Evolutionary conservation across 306 rosid genomes (phyloP), one percentile per base, ranked within the genome.

Genomic region (Spatholobus suberectus): DNA sequence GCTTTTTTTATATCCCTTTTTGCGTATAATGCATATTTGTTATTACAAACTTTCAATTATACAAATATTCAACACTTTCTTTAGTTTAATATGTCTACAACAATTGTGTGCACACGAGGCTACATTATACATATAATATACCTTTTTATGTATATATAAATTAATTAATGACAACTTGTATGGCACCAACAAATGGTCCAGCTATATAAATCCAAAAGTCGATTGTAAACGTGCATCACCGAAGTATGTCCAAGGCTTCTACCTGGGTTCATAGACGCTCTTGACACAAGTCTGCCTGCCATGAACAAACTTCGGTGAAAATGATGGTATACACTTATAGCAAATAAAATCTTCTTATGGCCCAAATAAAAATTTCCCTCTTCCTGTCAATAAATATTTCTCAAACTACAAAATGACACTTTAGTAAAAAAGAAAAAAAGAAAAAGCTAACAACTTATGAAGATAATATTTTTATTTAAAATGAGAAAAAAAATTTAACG

Each of bases 231-330:
- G 8, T 43, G 70, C 94, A 79, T 82, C 61, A 90, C 75, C 40
- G 91, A 3, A 1, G 97, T 93, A 0, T 94, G 97, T 54, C 96
- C 96, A 52, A 91, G 32, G 70, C 90, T 93, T 85, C 97, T 84
- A 0, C 93, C 92, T 38, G 97, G 97, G 83, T 93, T 90, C 97
- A 93, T 89, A 0, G 94, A 93, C 0, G 85, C 97, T 67, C 96
- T 96, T 18, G 90, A 84, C 14, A 93, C 69, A 0, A 89, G 92
- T 69, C 97, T 92, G 85, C 77, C 58, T 85, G 66, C n/a, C 72
- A 79, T 73, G 37, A 70, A 26, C 35, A 20, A 78, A 51, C 82
- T 76, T 32, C 11, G 5, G 52, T 68, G 4, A 38, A 68, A 38
- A 38, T 63, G 0, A 66, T 66, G 6, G 5, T 17, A 34, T 13